A percentile compares a stretch with the other conserved stretches of the same genome.
These are phyloP conservation scores for Trichoderma sp. DNA, from an alignment of 2,329 filamentous ascomycete species.

Conservation along the genomic window DNA sequence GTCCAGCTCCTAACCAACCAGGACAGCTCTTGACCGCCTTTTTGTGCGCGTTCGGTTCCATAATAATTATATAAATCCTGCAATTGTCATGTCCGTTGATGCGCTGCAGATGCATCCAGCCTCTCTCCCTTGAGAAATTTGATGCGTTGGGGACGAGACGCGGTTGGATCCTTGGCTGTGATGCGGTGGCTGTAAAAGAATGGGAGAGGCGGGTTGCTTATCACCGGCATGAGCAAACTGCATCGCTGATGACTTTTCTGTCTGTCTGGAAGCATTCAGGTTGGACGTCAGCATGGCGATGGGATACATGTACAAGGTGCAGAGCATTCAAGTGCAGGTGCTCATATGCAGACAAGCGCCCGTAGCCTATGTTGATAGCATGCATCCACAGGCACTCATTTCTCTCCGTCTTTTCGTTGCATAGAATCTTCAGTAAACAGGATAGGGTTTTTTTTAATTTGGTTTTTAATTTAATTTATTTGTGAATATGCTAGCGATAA, in stretches of 20 bases:
- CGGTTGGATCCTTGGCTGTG: background rate
- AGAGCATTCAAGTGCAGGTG: background rate
- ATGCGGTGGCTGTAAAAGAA: background rate
- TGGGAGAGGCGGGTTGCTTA: background rate
- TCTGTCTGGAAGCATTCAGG: background rate
- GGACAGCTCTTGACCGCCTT: conserved; percentile 1
- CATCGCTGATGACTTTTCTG: background rate
- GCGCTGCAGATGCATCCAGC: background rate
- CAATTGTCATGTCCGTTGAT: background rate
- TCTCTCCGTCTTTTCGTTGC: background rate
- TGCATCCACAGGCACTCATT: background rate
- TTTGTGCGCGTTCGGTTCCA: background rate
- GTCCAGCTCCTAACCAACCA: background rate
- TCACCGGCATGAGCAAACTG: background rate
- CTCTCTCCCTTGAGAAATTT: background rate
- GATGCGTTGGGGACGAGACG: background rate
- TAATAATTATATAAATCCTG: background rate
- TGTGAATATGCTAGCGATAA: background rate
- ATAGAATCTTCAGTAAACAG: background rate
- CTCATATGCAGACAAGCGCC: background rate
- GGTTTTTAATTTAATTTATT: background rate
- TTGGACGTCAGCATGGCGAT: background rate
- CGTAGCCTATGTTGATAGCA: background rate
- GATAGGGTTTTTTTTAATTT: background rate
- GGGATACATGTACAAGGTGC: background rate